phyloP scores from a whole-genome alignment of 177 flowering plant species.

The Tripterygium wilfordii region DNA sequence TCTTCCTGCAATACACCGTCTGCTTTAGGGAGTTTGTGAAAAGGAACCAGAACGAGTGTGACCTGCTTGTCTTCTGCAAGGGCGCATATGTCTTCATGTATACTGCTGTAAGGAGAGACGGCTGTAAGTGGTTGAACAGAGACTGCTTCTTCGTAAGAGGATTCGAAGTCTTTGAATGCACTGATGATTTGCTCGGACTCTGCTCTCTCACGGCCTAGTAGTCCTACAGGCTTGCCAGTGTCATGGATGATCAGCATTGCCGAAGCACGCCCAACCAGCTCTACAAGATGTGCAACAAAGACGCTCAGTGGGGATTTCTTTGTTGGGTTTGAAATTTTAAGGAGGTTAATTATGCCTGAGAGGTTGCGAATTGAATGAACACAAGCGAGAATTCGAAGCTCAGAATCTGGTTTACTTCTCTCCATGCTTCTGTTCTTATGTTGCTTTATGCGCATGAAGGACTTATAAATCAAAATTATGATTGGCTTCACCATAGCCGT shows the following conservation, averaged over 20 bases:
- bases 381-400: conserved; percentile 40
- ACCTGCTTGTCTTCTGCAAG: conserved; percentile 30
- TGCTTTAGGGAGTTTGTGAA: conserved; percentile 16
- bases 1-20: conserved; percentile 16
- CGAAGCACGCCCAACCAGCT: conserved; percentile 57
- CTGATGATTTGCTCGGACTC: conserved; percentile 3
- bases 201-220: conserved; percentile 13
- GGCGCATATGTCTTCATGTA: conserved; percentile 31
- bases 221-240: conserved; percentile 23
- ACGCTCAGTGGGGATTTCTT: conserved; percentile 40
- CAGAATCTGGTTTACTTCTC: conserved; percentile 30
- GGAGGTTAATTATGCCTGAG: conserved; percentile 44
- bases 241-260: conserved; percentile 64
- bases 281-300: conserved; percentile 49
- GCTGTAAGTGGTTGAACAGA: conserved; percentile 24
- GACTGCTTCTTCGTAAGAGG: conserved; percentile 6
- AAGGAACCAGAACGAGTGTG: conserved; percentile 24
- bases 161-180: conserved; percentile 14
- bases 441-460: conserved; percentile 20
- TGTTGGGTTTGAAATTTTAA: conserved; percentile 39
- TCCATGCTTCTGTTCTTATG: conserved; percentile 49
- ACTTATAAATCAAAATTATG: conserved; percentile 27
- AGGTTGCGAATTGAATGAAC: conserved; percentile 44
- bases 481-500: conserved; percentile 22
- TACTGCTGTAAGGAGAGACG: conserved; percentile 32